Evolutionary conservation across 768 basidiomycete species (phyloP).

Genomic region (Saitozyma sp.): DNA sequence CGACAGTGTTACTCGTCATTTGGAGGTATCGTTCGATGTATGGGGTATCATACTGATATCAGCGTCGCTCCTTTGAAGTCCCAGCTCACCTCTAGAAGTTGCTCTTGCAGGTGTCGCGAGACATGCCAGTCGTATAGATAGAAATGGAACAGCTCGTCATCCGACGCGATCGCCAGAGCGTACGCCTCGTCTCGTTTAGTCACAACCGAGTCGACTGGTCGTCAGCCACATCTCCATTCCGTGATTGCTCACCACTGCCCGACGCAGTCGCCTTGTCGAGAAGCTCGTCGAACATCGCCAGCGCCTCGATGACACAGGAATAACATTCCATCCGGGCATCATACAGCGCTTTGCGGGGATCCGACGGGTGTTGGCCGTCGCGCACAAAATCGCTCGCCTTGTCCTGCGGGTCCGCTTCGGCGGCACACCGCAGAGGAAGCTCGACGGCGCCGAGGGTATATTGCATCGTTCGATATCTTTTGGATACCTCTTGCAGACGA

Average conservation of each 20-base stretch:
- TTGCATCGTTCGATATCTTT: constrained; percentile 81
- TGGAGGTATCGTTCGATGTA: constrained; percentile 86
- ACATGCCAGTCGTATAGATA: constrained; percentile 94
- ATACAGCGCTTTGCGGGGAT: constrained; percentile 62
- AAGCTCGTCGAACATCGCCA: constrained; percentile 72
- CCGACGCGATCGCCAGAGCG: constrained; percentile 75
- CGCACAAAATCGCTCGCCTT: constrained; percentile 64
- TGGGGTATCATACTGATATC: constrained; percentile 62
- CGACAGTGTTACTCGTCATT: constrained; percentile 44
- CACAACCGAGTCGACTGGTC: constrained; percentile 61
- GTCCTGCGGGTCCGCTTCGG: constrained; percentile 71
- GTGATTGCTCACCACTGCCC: constrained; percentile 21
- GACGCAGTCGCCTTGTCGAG: constrained; percentile 55
- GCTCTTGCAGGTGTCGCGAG: constrained; percentile 72
- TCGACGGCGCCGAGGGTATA: constrained; percentile 85
- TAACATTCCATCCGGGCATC: constrained; percentile 73
- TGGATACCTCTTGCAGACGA: constrained; percentile 78
- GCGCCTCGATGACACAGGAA: constrained; percentile 75
- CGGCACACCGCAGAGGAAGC: constrained; percentile 80
- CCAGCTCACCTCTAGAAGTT: constrained; percentile 75
- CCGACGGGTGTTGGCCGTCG: constrained; percentile 62
- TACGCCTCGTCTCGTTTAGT: constrained; percentile 80
- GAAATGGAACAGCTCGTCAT: constrained; percentile 92
- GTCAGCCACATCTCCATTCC: constrained; percentile 1
- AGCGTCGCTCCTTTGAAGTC: constrained; percentile 6